phyloP scores from a whole-genome alignment of 352 stramenopile genomes.

The Phytophthora vignae region DNA sequence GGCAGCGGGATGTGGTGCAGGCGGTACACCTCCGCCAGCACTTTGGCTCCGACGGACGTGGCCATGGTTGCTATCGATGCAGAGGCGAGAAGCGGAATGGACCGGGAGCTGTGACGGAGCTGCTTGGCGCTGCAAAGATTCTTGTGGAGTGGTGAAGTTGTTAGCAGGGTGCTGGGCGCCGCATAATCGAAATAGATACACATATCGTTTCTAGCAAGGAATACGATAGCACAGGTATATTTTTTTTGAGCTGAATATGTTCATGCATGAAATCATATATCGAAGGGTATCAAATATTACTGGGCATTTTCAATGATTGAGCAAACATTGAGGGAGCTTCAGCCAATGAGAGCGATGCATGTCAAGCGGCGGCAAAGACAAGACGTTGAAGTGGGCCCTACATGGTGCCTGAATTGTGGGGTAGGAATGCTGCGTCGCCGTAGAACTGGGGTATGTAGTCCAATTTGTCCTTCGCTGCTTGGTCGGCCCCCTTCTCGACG shows the following conservation, averaged over 20 bases:
- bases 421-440: conserved; percentile 7
- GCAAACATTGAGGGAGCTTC: neutral
- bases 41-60: conserved; percentile 60
- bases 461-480: conserved; percentile 46
- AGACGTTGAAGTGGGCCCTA: conserved; percentile 14
- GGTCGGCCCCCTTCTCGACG: conserved; percentile 43
- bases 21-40: conserved; percentile 85
- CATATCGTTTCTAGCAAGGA: too few relatives aligned
- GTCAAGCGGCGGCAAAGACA: neutral
- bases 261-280: too few relatives aligned
- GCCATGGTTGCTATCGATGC: conserved; percentile 22
- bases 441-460: conserved; percentile 40
- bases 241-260: too few relatives aligned
- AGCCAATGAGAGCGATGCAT: neutral
- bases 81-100: conserved; percentile 14
- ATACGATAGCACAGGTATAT: too few relatives aligned
- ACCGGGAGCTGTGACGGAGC: neutral
- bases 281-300: too few relatives aligned
- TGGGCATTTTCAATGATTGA: too few relatives aligned
- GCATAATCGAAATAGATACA: too few relatives aligned
- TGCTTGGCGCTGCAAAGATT: neutral
- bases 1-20: conserved; percentile 84
- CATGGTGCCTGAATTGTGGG: neutral
- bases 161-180: too few relatives aligned
- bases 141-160: conserved; percentile 10